Base-by-base conservation (phyloP, 768 basidiomycete species). In the Antrodiella citrinella region DNA sequence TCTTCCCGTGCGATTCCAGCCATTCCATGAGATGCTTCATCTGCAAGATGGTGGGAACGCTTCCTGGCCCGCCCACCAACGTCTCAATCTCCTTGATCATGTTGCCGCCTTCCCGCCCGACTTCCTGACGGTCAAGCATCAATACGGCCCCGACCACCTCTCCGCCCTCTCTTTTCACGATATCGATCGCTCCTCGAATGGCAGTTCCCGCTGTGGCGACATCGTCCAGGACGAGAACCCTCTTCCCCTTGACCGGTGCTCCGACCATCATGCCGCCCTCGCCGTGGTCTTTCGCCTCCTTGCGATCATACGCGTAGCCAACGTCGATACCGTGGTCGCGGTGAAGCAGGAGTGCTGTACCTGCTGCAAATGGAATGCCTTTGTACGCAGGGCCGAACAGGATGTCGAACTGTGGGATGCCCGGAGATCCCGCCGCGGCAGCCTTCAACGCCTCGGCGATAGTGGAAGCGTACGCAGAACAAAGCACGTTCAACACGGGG, bases 351-450 rank as follows among this genome's bases (percentile, higher is more conserved):
- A 94, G 74, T 2, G 86, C 75, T 2, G 94, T 89, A 26, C 86
- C 77, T 0, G 94, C 86, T 0, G 93, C 94, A 46, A 99, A 81
- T 0, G 93, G 78, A 61, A 98, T 98, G 21, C 92, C 95, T 70
- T 98, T 98, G 72, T 98, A 98, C 2, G 95, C 94, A 0, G 95
- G 95, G 0, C 95, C 95, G 58, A 98, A 96, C 26, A 98, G 75
- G 42, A 97, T 78, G 57, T 95, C 90, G 58, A 94, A 82, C 22
- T 61, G 43, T 0, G 72, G 69, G 4, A 76, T 51, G 9, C 58
- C 62, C 45, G 59, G 38, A 20, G 59, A 48, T 1, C 50, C 47
- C 44, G 56, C 47, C 48, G 55, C 54, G 4, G 63, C 58, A 42
- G 63, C 49, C 39, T 72, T 69, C 5, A 71, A 68, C 0, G 86